These are phyloP conservation scores for Ustilago trichophora DNA, from an alignment of 1,284 basidiomycete genomes.

Conservation along the genomic window DNA sequence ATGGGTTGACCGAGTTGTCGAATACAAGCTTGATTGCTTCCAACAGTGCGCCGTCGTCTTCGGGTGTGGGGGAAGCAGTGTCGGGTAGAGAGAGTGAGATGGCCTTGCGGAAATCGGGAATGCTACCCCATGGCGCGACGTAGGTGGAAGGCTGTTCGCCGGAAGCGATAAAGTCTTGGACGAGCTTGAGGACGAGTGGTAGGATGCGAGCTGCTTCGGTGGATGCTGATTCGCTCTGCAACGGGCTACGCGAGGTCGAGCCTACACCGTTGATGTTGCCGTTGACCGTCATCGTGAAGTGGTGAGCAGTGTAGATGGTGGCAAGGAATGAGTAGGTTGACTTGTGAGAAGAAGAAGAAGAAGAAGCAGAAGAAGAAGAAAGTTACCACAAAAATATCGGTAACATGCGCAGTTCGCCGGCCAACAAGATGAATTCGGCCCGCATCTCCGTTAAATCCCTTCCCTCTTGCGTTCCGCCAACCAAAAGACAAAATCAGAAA, in stretches of 20 bases:
- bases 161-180: conserved; percentile 35
- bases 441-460: conserved; percentile 3
- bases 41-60: conserved; percentile 33
- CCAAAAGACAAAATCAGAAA: too few species aligned
- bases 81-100: conserved; percentile 37
- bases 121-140: conserved; percentile 42
- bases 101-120: conserved; percentile 32
- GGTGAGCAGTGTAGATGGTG: too few species aligned
- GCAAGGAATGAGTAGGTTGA: neutral
- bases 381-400: too few species aligned
- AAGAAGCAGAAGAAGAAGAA: neutral
- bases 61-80: neutral
- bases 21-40: conserved; percentile 44
- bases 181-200: conserved; percentile 29
- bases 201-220: conserved; percentile 41
- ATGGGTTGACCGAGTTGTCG: conserved; percentile 60
- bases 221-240: conserved; percentile 36
- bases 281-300: conserved; percentile 11
- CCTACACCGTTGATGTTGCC: neutral
- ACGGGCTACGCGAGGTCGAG: conserved; percentile 29
- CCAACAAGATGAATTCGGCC: too few species aligned
- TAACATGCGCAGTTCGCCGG: too few species aligned
- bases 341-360: neutral
- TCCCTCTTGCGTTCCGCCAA: neutral
- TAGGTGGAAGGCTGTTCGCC: conserved; percentile 32